Conservation (phyloP, 306 rosid species). For the Herpetospermum pedunculosum region DNA sequence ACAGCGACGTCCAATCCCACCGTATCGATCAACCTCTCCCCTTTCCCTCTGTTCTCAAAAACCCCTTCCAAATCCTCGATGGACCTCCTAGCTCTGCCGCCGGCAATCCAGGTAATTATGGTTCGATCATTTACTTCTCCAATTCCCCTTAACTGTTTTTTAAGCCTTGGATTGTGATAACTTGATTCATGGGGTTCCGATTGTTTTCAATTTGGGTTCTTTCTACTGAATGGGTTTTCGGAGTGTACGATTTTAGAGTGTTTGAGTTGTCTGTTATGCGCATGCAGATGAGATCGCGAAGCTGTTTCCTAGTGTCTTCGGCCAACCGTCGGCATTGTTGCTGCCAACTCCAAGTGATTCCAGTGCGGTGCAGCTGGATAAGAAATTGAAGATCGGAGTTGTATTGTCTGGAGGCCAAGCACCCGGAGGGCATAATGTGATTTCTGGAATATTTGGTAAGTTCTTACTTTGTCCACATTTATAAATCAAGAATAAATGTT, state of each 20-base stretch:
- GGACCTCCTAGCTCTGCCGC: slow-evolving; percentile 89
- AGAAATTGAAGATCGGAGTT: slow-evolving; percentile 78
- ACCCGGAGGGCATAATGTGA: slow-evolving; percentile 98
- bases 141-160: background rate
- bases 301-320: slow-evolving; percentile 73
- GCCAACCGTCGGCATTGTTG: slow-evolving; percentile 71
- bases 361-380: slow-evolving; percentile 5
- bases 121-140: background rate
- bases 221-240: background rate
- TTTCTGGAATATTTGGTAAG: slow-evolving; percentile 79
- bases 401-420: slow-evolving; percentile 99
- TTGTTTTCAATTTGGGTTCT: background rate
- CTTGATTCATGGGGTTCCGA: too few species aligned
- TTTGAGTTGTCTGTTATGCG: background rate
- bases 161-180: background rate
- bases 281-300: slow-evolving; percentile 74
- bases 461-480: background rate
- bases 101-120: slow-evolving; percentile 66
- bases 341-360: slow-evolving; percentile 41
- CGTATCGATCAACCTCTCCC: slow-evolving; percentile 70
- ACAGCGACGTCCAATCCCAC: slow-evolving; percentile 56
- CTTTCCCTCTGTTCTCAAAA: slow-evolving; percentile 67
- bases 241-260: background rate
- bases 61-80: slow-evolving; percentile 51
- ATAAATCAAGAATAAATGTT: background rate